Evolutionary conservation across 2,329 filamentous ascomycete genomes (phyloP).

Genomic region (Botryotinia narcissicola): DNA sequence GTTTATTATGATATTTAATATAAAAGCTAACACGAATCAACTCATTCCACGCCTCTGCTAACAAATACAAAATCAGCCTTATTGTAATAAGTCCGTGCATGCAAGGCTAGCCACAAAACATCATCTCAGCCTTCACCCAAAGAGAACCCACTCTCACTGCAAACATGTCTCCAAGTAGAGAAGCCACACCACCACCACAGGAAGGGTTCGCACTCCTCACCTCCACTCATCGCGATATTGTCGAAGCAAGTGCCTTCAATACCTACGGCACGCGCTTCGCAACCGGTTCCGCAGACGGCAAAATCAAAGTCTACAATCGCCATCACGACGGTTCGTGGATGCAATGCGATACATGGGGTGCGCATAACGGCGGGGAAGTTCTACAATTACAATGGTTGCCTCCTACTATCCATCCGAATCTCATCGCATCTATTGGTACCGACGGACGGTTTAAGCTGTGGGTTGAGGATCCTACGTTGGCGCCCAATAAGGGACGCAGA

Average conservation of each 20-base stretch:
- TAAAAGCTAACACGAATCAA: neutral
- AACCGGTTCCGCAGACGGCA: conserved; percentile 87
- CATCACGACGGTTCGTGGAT: conserved; percentile 76
- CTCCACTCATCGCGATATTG: conserved; percentile 64
- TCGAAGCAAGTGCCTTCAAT: conserved; percentile 71
- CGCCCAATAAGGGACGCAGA: conserved; percentile 69
- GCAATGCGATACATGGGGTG: conserved; percentile 82
- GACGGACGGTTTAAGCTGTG: conserved; percentile 90
- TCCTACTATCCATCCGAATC: conserved; percentile 79
- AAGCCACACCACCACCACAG: conserved; percentile 23
- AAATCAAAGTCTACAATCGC: conserved; percentile 85
- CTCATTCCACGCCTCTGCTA: neutral
- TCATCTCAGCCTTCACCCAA: conserved; percentile 4
- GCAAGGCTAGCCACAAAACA: conserved; percentile 1
- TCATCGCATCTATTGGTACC: conserved; percentile 83
- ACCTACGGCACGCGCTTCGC: conserved; percentile 89
- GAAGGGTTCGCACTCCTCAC: conserved; percentile 53
- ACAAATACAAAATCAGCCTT: neutral
- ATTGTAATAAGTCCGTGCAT: neutral
- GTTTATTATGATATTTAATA: neutral
- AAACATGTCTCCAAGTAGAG: conserved; percentile 27
- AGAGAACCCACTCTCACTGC: neutral
- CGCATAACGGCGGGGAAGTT: conserved; percentile 86
- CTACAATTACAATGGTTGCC: conserved; percentile 94
- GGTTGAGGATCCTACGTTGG: conserved; percentile 83